Evolutionary conservation across 352 stramenopile genomes (phyloP).

Genomic region (Phytophthora brassicae): DNA sequence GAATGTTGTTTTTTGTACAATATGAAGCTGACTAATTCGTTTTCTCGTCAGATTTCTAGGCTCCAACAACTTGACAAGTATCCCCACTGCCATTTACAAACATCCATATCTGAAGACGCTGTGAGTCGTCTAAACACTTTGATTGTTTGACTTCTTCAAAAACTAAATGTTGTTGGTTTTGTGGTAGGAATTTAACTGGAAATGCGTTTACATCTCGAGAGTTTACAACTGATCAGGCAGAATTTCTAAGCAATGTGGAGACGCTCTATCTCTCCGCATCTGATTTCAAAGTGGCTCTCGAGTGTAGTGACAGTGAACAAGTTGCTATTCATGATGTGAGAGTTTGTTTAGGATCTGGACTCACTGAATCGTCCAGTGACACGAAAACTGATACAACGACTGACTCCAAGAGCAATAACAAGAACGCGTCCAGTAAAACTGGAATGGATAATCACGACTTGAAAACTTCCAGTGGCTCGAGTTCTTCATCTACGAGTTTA

Average conservation of each 20-base stretch:
- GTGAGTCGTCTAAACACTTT: constrained; percentile 14
- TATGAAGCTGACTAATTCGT: background rate
- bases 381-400: constrained; percentile 9
- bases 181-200: constrained; percentile 24
- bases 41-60: constrained; percentile 35
- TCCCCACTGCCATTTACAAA: constrained; percentile 48
- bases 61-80: constrained; percentile 47
- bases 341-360: constrained; percentile 25
- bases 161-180: constrained; percentile 2
- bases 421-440: constrained; percentile 8
- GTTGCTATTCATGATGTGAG: constrained; percentile 27
- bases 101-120: constrained; percentile 45
- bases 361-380: constrained; percentile 22
- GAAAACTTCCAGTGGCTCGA: constrained; percentile 2
- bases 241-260: constrained; percentile 33
- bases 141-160: background rate
- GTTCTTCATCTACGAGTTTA: constrained; percentile 18
- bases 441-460: constrained; percentile 1
- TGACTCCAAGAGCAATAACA: constrained; percentile 8
- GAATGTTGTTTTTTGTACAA: background rate
- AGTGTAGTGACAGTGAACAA: constrained; percentile 29
- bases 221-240: constrained; percentile 39
- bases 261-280: constrained; percentile 27
- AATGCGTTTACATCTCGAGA: constrained; percentile 39
- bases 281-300: constrained; percentile 32